phyloP scores from a whole-genome alignment of 768 basidiomycete species.

The Dioszegia crocea region DNA sequence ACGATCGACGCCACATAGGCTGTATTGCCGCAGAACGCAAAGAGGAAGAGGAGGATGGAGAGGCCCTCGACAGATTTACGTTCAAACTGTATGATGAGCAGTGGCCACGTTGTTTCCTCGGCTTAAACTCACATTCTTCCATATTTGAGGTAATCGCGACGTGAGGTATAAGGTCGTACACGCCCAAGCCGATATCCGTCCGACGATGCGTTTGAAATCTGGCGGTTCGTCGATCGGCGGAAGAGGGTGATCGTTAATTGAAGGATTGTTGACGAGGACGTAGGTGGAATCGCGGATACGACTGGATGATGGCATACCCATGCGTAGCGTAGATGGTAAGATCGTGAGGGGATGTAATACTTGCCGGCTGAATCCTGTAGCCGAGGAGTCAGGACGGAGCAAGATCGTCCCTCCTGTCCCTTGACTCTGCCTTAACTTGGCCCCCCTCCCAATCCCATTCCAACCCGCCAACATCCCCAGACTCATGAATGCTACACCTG shows the following conservation, averaged over 20 bases:
- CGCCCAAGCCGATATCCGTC: slow-evolving; percentile 88
- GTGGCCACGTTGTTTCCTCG: not conserved
- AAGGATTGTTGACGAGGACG: not conserved
- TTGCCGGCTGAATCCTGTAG: not conserved
- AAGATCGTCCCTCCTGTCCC: too few relatives aligned
- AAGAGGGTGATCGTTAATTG: not conserved
- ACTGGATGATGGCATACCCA: not conserved
- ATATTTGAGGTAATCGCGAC: slow-evolving; percentile 91
- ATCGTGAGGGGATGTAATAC: not conserved
- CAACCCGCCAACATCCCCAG: slow-evolving; percentile 59
- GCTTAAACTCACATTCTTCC: slow-evolving; percentile 80
- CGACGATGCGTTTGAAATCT: slow-evolving; percentile 61
- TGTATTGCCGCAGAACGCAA: slow-evolving; percentile 87
- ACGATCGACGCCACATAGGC: slow-evolving; percentile 90
- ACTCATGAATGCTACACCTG: slow-evolving; percentile 76
- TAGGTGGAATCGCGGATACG: not conserved
- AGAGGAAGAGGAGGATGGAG: slow-evolving; percentile 86
- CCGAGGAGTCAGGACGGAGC: not conserved
- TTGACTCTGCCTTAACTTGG: slow-evolving; percentile 3
- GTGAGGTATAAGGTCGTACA: slow-evolving; percentile 92
- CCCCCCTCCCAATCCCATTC: slow-evolving; percentile 7
- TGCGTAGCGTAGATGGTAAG: not conserved
- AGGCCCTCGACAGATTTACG: slow-evolving; percentile 94
- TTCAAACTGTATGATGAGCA: slow-evolving; percentile 58
- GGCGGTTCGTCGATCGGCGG: slow-evolving; percentile 9